phyloP scores from a whole-genome alignment of 2,329 filamentous ascomycete species.

The Gnomoniopsis sp. region DNA sequence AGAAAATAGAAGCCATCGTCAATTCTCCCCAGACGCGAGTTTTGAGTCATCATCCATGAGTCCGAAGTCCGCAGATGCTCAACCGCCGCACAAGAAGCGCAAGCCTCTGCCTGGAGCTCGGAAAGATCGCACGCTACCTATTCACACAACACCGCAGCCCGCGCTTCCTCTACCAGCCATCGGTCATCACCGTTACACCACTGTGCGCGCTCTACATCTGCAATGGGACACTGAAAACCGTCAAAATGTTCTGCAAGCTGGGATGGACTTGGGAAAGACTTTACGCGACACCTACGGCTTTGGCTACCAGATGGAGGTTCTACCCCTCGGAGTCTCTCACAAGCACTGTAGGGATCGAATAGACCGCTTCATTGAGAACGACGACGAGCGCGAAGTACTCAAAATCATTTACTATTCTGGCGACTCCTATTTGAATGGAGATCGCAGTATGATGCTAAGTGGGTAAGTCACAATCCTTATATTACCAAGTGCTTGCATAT shows the following conservation, averaged over 20 bases:
- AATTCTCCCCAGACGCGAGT: constrained; percentile 16
- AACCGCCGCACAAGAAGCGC: constrained; percentile 48
- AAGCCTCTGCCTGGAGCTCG: constrained; percentile 49
- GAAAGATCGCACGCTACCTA: constrained; percentile 51
- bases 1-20: constrained; percentile 28
- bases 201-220: constrained; percentile 51
- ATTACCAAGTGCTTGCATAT: neutral
- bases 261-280: constrained; percentile 47
- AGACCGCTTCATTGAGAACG: constrained; percentile 49
- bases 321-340: constrained; percentile 49
- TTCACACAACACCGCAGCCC: constrained; percentile 40
- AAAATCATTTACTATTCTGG: constrained; percentile 60
- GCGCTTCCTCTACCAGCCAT: constrained; percentile 40
- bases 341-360: constrained; percentile 52
- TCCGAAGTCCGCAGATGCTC: constrained; percentile 27
- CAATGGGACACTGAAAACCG: constrained; percentile 55
- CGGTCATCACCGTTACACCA: constrained; percentile 52
- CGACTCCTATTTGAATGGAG: constrained; percentile 50
- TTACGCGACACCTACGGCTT: constrained; percentile 53
- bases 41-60: neutral
- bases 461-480: constrained; percentile 39
- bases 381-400: constrained; percentile 52
- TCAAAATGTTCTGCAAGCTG: constrained; percentile 34
- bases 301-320: constrained; percentile 43
- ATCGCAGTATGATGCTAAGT: constrained; percentile 55